Evolutionary conservation across 352 stramenopile species (phyloP), one percentile per base, ranked within the genome.

Genomic region (Phytopythium delawarense): DNA sequence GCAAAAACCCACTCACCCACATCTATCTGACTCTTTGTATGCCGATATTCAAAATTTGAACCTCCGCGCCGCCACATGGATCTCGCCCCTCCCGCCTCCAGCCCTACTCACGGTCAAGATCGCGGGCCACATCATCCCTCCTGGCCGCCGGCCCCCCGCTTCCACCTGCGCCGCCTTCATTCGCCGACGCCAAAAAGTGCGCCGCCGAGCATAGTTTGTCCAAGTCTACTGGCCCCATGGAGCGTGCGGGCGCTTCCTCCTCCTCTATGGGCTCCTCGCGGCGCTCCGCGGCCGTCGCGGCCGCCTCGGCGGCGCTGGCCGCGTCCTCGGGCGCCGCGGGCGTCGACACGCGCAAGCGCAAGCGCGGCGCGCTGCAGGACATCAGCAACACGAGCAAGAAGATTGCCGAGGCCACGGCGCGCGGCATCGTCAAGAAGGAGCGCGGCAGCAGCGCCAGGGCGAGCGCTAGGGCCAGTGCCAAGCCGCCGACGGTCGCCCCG

Each of bases 381-480:
- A 94, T 94, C 67, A 92, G 81, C 64, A 94, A 94, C 64, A 88
- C 67, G 23, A 64, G 61, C 55, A 84, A 83, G 67, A 81, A 76
- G 52, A 57, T 66, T 32, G 52, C 62, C 18, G 63, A 68, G 59
- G 50, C 57, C 12, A 53, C 42, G 40, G 57, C 55, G 37, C 16
- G n/a, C 20, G 42, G 37, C 15, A 54, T 54, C 40, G 52, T 59
- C 21, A 81, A 78, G 66, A 76, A 79, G 59, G 61, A 64, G 23
- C 37, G 25, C 57, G 30, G 20, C 56, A 62, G 50, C 37, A 11
- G 53, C 32, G 21, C 52, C 28, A 50, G 59, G 46, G 32, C 62
- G 35, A 70, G 66, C 53, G 11, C 51, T 25, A 58, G 40, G 20
- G 37, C 61, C 51, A 71, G 49, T 35, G 56, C 71, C n/a, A 78